Evolutionary conservation across 495 filamentous ascomycete genomes (phyloP).

Genomic region (Aspergillus asperescens): DNA sequence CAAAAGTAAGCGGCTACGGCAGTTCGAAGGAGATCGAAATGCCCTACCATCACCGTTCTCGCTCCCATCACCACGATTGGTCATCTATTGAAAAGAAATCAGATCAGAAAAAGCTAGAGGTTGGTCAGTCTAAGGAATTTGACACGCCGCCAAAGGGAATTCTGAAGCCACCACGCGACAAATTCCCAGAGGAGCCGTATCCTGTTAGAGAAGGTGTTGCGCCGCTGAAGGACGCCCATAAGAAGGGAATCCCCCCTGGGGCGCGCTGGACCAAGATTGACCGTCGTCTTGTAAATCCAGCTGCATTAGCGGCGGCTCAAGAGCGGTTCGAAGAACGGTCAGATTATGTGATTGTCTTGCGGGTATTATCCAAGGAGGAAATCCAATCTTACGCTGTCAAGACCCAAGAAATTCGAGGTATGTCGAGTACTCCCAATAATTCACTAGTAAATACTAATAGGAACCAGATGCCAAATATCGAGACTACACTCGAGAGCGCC

Average conservation of each 20-base stretch:
- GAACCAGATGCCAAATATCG: constrained; percentile 32
- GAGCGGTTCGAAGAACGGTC: constrained; percentile 77
- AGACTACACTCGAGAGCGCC: constrained; percentile 33
- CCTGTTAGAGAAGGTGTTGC: constrained; percentile 84
- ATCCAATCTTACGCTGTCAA: constrained; percentile 72
- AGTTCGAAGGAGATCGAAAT: constrained; percentile 16
- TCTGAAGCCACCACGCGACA: constrained; percentile 63
- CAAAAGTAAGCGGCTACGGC: constrained; percentile 16
- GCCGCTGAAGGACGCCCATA: constrained; percentile 72
- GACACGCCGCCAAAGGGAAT: constrained; percentile 58
- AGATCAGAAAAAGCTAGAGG: constrained; percentile 28
- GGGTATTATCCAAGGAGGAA: constrained; percentile 74
- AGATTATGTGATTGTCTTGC: constrained; percentile 79
- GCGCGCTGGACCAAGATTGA: constrained; percentile 89
- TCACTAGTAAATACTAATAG: constrained; percentile 9
- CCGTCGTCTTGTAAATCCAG: constrained; percentile 75
- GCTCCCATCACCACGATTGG: constrained; percentile 26
- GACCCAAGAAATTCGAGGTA: constrained; percentile 74
- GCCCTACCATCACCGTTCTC: constrained; percentile 19
- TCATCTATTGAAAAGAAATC: constrained; percentile 3
- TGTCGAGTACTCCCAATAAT: neutral
- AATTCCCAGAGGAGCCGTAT: constrained; percentile 74
- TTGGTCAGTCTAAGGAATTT: constrained; percentile 28
- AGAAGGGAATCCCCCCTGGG: constrained; percentile 67
- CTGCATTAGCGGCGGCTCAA: constrained; percentile 66